Conservation (phyloP, 1,139 yeast genomes). For the Eremothecium coryli region DNA sequence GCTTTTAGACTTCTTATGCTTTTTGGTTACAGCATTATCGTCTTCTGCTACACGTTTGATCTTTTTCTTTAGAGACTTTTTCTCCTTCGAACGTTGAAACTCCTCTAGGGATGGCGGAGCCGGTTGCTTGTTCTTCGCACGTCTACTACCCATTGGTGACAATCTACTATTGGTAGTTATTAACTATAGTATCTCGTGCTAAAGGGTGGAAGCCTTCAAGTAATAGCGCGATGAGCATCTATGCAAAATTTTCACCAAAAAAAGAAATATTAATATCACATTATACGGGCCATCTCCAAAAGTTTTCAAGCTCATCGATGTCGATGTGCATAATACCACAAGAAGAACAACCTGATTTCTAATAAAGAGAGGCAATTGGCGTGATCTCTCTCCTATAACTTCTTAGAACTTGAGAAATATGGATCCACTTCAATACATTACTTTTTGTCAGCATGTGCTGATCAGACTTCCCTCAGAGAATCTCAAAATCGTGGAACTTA, state of each 20-base stretch:
- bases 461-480: constrained; percentile 76
- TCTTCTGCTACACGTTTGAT: constrained; percentile 24
- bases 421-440: constrained; percentile 30
- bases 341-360: no score
- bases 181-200: no score
- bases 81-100: constrained; percentile 52
- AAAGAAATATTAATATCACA: constrained; percentile 2
- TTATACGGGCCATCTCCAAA: constrained; percentile 6
- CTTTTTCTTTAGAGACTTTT: constrained; percentile 33
- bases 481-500: constrained; percentile 57
- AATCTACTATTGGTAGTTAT: constrained; percentile 5
- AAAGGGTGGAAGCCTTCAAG: no score
- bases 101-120: constrained; percentile 84
- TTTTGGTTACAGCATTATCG: constrained; percentile 25
- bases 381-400: no score
- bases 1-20: constrained; percentile 21
- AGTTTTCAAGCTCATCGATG: constrained; percentile 9
- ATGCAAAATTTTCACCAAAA: constrained; percentile 10
- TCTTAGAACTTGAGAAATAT: constrained; percentile 11
- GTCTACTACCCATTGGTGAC: constrained; percentile 86
- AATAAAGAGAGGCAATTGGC: no score
- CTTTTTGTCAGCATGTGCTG: constrained; percentile 39
- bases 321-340: no score
- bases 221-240: constrained; percentile 23
- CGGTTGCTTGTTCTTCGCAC: constrained; percentile 83